phyloP scores from a whole-genome alignment of 768 basidiomycete species.

The Boletus sp. region DNA sequence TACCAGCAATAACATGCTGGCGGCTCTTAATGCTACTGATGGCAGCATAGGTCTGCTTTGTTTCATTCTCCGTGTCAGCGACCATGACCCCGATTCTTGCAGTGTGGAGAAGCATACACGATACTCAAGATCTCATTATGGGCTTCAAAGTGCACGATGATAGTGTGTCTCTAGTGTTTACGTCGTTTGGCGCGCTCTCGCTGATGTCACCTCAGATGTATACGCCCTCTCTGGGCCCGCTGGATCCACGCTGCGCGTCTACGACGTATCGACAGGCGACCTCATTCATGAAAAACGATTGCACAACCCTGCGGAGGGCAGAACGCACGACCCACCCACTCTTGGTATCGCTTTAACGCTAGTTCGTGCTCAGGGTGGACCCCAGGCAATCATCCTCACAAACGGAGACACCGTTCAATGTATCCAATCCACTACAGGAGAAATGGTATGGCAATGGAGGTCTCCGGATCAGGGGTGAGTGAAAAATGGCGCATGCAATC shows the following conservation, averaged over 20 bases:
- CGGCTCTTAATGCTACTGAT: conserved; percentile 61
- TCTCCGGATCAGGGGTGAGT: conserved; percentile 64
- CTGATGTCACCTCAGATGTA: conserved; percentile 44
- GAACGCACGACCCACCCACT: conserved; percentile 48
- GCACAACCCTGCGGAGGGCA: conserved; percentile 42
- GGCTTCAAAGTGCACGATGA: conserved; percentile 57
- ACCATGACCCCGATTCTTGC: conserved; percentile 1
- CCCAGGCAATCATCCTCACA: conserved; percentile 44
- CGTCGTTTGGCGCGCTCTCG: background rate
- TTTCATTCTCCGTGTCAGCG: conserved; percentile 2
- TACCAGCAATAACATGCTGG: conserved; percentile 74
- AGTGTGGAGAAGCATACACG: conserved; percentile 84
- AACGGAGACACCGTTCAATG: conserved; percentile 58
- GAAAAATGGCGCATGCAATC: background rate
- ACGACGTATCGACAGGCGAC: conserved; percentile 61
- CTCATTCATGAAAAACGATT: conserved; percentile 64
- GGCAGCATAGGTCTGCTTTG: conserved; percentile 62
- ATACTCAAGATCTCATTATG: conserved; percentile 63
- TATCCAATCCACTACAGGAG: conserved; percentile 50
- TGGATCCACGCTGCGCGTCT: conserved; percentile 63
- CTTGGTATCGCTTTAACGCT: conserved; percentile 50
- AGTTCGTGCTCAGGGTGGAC: conserved; percentile 32
- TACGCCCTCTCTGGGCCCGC: conserved; percentile 73
- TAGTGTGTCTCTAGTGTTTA: conserved; percentile 40
- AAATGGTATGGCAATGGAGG: conserved; percentile 68